These are phyloP conservation scores for Phytophthora agathidicida DNA, from an alignment of 352 stramenopile species.

Conservation along the genomic window DNA sequence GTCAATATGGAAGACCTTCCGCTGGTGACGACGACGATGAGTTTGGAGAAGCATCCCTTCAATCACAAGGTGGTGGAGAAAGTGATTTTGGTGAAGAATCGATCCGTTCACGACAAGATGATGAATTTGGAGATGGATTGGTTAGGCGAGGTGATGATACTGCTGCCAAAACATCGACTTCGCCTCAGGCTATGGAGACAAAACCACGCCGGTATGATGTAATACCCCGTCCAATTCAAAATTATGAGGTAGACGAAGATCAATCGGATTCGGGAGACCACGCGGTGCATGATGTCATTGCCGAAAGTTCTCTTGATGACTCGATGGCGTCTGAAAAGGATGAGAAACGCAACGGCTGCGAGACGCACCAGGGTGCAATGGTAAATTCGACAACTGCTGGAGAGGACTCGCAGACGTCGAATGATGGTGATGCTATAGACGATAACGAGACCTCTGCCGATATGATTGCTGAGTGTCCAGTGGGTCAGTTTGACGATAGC, in stretches of 20 bases:
- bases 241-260: slow-evolving; percentile 2
- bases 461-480: neutral
- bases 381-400: neutral
- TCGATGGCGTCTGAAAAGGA: slow-evolving; percentile 9
- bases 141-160: no score
- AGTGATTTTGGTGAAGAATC: no score
- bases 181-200: no score
- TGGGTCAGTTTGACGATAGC: neutral
- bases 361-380: neutral
- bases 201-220: no score
- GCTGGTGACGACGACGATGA: slow-evolving; percentile 16
- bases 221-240: no score
- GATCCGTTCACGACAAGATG: no score
- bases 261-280: neutral
- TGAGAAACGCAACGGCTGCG: neutral
- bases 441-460: neutral
- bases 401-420: neutral
- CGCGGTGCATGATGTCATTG: neutral
- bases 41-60: slow-evolving; percentile 18
- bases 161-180: no score
- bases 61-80: neutral
- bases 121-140: no score
- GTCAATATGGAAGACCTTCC: neutral
- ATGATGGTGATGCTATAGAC: neutral
- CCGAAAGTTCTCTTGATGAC: slow-evolving; percentile 10